Evolutionary conservation across 352 stramenopile genomes (phyloP).

Genomic region (Aphanomyces stellatus): DNA sequence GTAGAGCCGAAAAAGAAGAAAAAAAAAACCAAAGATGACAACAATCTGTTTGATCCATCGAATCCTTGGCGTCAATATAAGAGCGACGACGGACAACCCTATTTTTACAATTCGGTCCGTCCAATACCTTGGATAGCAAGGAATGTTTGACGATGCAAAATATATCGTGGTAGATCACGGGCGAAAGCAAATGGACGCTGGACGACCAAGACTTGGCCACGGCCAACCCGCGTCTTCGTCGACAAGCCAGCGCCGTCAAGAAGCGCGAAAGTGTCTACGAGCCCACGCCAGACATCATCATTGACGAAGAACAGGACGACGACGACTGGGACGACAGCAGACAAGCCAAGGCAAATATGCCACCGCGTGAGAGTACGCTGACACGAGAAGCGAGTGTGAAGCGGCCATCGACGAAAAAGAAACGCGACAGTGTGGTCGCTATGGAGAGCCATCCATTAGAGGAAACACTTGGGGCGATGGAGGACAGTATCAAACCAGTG

Average conservation of each 20-base stretch:
- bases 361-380: too few species aligned
- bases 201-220: not conserved
- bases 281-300: too few species aligned
- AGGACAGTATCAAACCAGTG: not conserved
- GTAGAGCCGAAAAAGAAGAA: slow-evolving; percentile 5
- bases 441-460: too few species aligned
- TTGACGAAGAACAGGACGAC: too few species aligned
- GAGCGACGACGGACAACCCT: slow-evolving; percentile 15
- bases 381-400: too few species aligned
- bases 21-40: not conserved
- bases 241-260: not conserved
- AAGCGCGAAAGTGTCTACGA: not conserved
- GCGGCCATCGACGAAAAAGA: too few species aligned
- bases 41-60: not conserved
- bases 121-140: too few species aligned
- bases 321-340: too few species aligned
- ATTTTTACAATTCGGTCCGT: slow-evolving; percentile 16
- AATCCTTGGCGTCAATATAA: slow-evolving; percentile 6
- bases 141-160: too few species aligned
- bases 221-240: not conserved
- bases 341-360: too few species aligned
- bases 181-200: not conserved
- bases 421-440: too few species aligned
- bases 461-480: too few species aligned
- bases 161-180: not conserved